Evolutionary conservation across 805 yeast species (phyloP), one percentile per base, ranked within the genome.

Genomic region (Teunomyces panamensis): DNA sequence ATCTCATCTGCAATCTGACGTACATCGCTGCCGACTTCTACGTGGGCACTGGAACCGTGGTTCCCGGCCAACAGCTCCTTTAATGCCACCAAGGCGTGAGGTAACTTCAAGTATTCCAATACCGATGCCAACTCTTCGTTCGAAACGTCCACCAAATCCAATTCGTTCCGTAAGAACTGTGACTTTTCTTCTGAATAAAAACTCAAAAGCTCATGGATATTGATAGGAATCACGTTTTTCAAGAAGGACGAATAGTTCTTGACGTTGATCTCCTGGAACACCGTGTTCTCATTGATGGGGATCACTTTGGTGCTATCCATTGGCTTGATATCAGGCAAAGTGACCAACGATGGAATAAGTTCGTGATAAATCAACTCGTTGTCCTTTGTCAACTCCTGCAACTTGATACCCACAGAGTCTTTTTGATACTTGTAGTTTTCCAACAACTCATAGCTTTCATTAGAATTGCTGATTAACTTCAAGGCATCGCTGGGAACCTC

Each of bases 291-390:
- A 35, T 73, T 72, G 37, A 86, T 70, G 2, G 83, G 71, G 5
- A 84, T 73, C 0, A 83, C 71, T 56, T 84, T 82, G 1, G 84
- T 83, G 48, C 89, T 85, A 41, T 83, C 87, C 68, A 87, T 72
- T 0, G 84, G 79, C 51, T 86, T 82, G 4, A 89, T 74, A 10
- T 81, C 85, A 5, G 88, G 79, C 43, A 89, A 66, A 0, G 84
- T 65, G 17, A 79, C 79, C 28, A 67, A 66, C 3, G 79, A 70
- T 0, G 97, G 96, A 10, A 91, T 70, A 1, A 74, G 57, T 16
- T 86, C 92, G 64, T 94, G 96, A 60, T 88, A 92, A 32, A 92
- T 88, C 56, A 82, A 85, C 61, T 92, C 97, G 59, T 92, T 92
- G 60, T 92, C 98, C 55, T 87, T 89, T 24, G 78, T 82, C 55